Evolutionary conservation across 768 basidiomycete species (phyloP).

Genomic region (Xerocomellus dryophilus): DNA sequence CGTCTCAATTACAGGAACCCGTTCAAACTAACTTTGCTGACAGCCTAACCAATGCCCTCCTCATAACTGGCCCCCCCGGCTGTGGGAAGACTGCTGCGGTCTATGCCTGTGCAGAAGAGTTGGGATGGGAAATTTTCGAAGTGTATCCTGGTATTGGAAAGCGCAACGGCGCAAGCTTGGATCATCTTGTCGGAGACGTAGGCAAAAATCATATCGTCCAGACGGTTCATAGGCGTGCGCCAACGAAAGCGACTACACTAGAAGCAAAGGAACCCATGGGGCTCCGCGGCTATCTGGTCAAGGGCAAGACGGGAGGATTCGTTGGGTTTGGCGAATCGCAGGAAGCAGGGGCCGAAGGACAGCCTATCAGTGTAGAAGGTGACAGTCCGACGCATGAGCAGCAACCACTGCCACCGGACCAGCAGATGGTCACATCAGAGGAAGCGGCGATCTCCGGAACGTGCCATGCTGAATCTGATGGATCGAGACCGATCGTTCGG

Average conservation of each 20-base stretch:
- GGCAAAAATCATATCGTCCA: constrained; percentile 87
- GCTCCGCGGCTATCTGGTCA: constrained; percentile 18
- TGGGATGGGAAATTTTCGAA: constrained; percentile 96
- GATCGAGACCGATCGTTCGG: constrained; percentile 39
- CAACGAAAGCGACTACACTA: not conserved
- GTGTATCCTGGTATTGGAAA: constrained; percentile 95
- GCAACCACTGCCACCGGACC: constrained; percentile 1
- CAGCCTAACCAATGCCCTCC: constrained; percentile 78
- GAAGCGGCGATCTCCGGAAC: not conserved
- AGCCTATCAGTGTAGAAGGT: constrained; percentile 24
- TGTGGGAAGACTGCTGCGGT: constrained; percentile 90
- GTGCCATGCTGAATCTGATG: constrained; percentile 10
- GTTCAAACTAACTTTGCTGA: constrained; percentile 34
- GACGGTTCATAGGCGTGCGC: constrained; percentile 23
- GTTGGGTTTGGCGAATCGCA: not conserved
- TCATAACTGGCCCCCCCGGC: constrained; percentile 80
- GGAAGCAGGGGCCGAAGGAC: constrained; percentile 15
- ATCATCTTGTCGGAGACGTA: constrained; percentile 83
- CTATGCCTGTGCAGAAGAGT: constrained; percentile 90
- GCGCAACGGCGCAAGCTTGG: constrained; percentile 74
- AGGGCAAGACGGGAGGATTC: constrained; percentile 3
- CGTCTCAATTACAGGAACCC: constrained; percentile 9
- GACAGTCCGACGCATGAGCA: constrained; percentile 5
- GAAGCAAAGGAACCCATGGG: constrained; percentile 11
- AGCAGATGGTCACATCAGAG: not conserved